Base-by-base conservation (phyloP, 1,139 yeast species). In the Lodderomyces theae region DNA sequence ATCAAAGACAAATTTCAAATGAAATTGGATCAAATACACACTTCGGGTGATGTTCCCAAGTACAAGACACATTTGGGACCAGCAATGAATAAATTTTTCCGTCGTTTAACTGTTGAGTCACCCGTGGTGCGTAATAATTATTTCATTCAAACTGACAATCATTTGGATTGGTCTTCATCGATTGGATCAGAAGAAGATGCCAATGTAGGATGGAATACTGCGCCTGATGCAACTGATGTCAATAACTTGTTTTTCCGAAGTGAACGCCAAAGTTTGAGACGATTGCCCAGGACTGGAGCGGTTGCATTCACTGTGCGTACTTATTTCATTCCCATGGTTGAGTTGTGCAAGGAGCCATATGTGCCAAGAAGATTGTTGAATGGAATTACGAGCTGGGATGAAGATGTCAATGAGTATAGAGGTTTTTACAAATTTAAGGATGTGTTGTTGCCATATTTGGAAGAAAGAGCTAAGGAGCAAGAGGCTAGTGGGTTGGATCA, bases 101-200 rank as follows among this genome's bases (percentile, higher is more conserved):
- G 69, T 28, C 63, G 84, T 49, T 63, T 77, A 46, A 65, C 77
- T 2, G 72, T 76, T 39, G 85, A 66, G 47, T 63, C 67, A 42
- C 82, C 86, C 0, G 82, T 81, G 10, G 82, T 76, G 8, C 65
- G 87, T 40, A 81, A 81, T 58, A 81, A 81, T 56, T 81, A 80
- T 56, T 81, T 81, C 50, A 60, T 81, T 38, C 87, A 81, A 56
- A 78, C 82, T 5, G 86, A 81, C 55, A 73, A 72, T 42, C 69
- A 77, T 47, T 61, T 81, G 45, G 84, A 80, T 22, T 81, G 87
- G 87, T 80, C 86, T 1, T 44, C 54, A 9, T 76, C 84, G 0
- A 80, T 81, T 52, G 87, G 87, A 11, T 64, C 73, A 42, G 86
- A 81, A 53, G 62, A 61, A 37, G 26, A 8, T 24, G 26, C 81